Percentiles rank a stretch among this genome's conserved stretches.
Evolutionary conservation across 495 filamentous ascomycete genomes (phyloP).

Genomic region (Penicillium coffeae): DNA sequence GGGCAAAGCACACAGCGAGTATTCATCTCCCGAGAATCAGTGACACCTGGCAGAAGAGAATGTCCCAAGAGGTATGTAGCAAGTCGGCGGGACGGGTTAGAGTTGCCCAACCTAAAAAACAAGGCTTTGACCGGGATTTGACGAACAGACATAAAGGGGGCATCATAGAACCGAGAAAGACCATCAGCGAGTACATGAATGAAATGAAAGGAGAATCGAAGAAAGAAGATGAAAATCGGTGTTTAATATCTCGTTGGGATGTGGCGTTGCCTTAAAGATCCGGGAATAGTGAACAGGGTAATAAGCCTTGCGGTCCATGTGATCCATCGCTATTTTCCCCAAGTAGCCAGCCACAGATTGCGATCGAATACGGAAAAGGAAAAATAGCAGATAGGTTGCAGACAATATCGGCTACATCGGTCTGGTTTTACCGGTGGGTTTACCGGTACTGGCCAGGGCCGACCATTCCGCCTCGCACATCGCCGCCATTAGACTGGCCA

Average conservation of each 20-base stretch:
- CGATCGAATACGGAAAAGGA: slow-evolving; percentile 9
- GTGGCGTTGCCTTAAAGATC: too few species aligned
- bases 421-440: neutral
- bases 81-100: slow-evolving; percentile 5
- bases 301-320: neutral
- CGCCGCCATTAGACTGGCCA: slow-evolving; percentile 37
- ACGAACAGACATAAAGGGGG: slow-evolving; percentile 8
- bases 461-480: slow-evolving; percentile 39
- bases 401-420: neutral
- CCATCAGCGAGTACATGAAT: slow-evolving; percentile 1
- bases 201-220: slow-evolving; percentile 2
- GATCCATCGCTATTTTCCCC: neutral
- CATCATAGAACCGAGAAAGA: slow-evolving; percentile 12
- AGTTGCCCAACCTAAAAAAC: too few species aligned
- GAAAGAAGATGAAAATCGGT: neutral
- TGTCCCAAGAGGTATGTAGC: slow-evolving; percentile 6
- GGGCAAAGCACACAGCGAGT: slow-evolving; percentile 1
- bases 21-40: slow-evolving; percentile 10
- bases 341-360: neutral
- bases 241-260: too few species aligned
- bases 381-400: slow-evolving; percentile 4
- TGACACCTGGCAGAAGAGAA: slow-evolving; percentile 3
- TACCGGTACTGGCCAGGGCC: slow-evolving; percentile 29
- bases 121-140: slow-evolving; percentile 11
- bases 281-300: too few species aligned